Conservation (phyloP, 208 protist genomes). For the Angomonas ambiguus region DNA sequence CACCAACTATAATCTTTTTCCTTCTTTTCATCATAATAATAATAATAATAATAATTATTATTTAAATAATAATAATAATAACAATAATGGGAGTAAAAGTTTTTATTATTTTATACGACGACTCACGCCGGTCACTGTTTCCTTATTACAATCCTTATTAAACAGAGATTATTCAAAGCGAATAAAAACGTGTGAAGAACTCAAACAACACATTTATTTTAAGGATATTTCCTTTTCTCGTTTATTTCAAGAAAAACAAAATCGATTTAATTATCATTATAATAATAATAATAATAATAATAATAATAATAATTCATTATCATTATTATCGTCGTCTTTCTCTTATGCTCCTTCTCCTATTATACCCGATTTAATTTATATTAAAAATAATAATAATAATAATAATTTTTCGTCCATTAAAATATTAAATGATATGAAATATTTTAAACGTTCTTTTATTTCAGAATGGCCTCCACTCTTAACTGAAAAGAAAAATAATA, state of each 20-base stretch:
- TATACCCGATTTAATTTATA: too few relatives aligned
- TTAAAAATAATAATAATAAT: constrained; percentile 1
- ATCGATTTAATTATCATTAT: neutral
- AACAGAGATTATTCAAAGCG: neutral
- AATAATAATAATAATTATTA: neutral
- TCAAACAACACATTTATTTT: neutral
- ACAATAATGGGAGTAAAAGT: neutral
- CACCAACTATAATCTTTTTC: too few relatives aligned
- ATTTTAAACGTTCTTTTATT: neutral
- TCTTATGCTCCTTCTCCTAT: too few relatives aligned
- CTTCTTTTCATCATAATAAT: too few relatives aligned
- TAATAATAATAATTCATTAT: constrained; percentile 4
- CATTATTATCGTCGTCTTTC: too few relatives aligned
- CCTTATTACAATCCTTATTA: constrained; percentile 2
- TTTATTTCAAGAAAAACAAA: neutral
- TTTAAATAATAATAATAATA: neutral
- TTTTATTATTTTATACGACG: neutral
- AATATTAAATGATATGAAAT: neutral
- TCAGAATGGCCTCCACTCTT: neutral
- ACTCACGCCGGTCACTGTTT: neutral
- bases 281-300: constrained; percentile 1
- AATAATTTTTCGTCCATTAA: constrained; percentile 4
- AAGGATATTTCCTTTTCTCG: neutral
- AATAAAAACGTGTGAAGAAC: neutral
- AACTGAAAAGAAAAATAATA: neutral